A percentile compares a stretch with the other conserved stretches of the same genome.
phyloP scores from a whole-genome alignment of 2,329 filamentous ascomycete species.

The Chrysoporthe austroafricana region DNA sequence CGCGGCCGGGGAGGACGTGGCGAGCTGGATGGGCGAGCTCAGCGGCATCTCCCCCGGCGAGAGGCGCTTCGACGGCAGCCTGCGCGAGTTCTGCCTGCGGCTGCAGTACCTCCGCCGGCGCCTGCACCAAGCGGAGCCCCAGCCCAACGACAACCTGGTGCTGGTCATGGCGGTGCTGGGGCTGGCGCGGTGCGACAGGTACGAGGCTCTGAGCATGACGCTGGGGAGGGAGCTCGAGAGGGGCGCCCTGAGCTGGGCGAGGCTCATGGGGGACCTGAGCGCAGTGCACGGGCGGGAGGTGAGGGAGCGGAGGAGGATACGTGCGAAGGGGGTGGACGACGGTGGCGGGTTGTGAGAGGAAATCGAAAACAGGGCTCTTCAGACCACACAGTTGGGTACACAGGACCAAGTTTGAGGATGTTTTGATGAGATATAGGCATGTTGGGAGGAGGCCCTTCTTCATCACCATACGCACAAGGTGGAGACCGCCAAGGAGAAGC shows the following conservation, averaged over 20 bases:
- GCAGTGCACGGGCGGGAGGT: conserved; percentile 24
- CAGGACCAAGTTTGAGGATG: neutral
- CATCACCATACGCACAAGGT: too few relatives aligned
- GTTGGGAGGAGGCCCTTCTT: too few relatives aligned
- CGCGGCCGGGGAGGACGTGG: conserved; percentile 23
- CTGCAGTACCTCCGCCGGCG: conserved; percentile 26
- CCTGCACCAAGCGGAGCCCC: conserved; percentile 27
- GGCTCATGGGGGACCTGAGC: conserved; percentile 27
- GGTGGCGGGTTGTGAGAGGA: neutral
- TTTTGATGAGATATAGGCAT: neutral
- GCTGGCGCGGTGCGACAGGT: conserved; percentile 22
- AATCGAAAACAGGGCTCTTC: neutral
- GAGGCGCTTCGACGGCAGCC: conserved; percentile 25
- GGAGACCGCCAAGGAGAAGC: too few relatives aligned
- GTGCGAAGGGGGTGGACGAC: conserved; percentile 6
- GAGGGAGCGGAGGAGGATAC: conserved; percentile 18
- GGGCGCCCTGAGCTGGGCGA: conserved; percentile 23
- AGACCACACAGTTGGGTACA: neutral
- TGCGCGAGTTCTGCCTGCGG: conserved; percentile 23
- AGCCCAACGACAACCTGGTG: conserved; percentile 28
- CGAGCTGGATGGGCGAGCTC: conserved; percentile 25
- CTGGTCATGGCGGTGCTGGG: conserved; percentile 28
- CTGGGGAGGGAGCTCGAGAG: conserved; percentile 28
- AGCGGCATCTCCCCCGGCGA: conserved; percentile 22
- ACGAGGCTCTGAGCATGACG: conserved; percentile 24